Percentiles rank a stretch among this genome's conserved stretches.
Conservation (phyloP, 495 filamentous ascomycete species). For the Durotheca rogersii region DNA sequence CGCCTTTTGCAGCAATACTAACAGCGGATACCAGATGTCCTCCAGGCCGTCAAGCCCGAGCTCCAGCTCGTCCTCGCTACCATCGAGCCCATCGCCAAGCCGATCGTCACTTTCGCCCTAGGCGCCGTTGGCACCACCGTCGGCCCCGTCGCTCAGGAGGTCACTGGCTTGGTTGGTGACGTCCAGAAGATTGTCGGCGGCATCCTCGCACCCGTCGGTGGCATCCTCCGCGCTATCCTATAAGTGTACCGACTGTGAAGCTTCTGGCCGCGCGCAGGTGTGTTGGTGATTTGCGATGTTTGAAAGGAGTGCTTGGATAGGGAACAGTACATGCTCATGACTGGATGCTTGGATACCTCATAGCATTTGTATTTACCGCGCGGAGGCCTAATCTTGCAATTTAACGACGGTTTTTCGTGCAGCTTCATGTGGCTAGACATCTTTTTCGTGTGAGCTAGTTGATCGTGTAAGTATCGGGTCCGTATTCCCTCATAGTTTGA, state of each 20-base stretch:
- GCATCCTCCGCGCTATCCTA: slow-evolving; percentile 19
- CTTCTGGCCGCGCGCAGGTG: background rate
- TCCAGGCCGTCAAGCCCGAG: slow-evolving; percentile 25
- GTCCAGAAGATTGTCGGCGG: slow-evolving; percentile 15
- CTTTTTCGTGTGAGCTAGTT: too few species aligned
- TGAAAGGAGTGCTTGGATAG: slow-evolving; percentile 12
- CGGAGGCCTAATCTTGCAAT: slow-evolving; percentile 17
- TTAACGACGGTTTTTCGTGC: background rate
- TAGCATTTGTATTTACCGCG: slow-evolving; percentile 24
- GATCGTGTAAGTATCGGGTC: too few species aligned
- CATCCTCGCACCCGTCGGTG: slow-evolving; percentile 13
- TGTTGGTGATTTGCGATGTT: slow-evolving; percentile 24
- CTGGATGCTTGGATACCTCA: slow-evolving; percentile 30
- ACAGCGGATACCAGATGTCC: slow-evolving; percentile 20
- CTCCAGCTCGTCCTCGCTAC: slow-evolving; percentile 26
- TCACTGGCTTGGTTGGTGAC: slow-evolving; percentile 13
- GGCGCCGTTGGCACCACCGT: slow-evolving; percentile 10
- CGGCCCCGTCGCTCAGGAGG: slow-evolving; percentile 3
- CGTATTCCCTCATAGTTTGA: too few species aligned
- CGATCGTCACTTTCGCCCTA: slow-evolving; percentile 22
- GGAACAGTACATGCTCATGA: slow-evolving; percentile 29
- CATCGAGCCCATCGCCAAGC: slow-evolving; percentile 20
- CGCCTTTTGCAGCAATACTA: slow-evolving; percentile 6
- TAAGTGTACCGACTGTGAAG: slow-evolving; percentile 14
- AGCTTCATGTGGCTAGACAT: background rate